phyloP scores from a whole-genome alignment of 306 rosid genomes.

The Oxytropis ochrocephala region DNA sequence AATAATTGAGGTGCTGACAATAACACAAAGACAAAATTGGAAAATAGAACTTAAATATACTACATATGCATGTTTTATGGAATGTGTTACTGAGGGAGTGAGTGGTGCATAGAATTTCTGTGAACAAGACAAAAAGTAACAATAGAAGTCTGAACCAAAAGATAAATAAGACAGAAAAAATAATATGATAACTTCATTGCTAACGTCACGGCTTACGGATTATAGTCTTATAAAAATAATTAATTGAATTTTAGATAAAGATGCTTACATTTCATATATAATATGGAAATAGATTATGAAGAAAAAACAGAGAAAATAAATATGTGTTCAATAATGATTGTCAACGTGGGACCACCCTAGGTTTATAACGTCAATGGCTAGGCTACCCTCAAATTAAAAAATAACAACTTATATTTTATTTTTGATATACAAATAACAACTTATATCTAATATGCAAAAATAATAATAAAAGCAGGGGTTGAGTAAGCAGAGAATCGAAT shows the following conservation, averaged over 20 bases:
- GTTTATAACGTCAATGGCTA: not conserved
- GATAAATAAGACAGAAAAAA: not conserved
- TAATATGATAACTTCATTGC: not conserved
- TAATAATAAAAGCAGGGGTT: too few species aligned
- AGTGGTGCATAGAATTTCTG: not conserved
- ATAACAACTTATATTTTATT: too few species aligned
- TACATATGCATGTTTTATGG: not conserved
- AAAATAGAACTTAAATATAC: not conserved
- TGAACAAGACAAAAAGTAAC: not conserved
- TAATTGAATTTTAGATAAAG: not conserved
- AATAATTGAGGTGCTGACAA: not conserved
- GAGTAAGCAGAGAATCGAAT: too few species aligned
- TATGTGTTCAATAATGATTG: not conserved
- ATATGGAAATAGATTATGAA: not conserved
- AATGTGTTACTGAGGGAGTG: not conserved
- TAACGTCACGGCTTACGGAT: conserved; percentile 19
- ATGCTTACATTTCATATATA: not conserved
- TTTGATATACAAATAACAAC: too few species aligned
- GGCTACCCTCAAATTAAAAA: not conserved
- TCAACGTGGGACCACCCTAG: not conserved
- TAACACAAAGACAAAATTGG: not conserved
- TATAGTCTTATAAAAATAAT: not conserved
- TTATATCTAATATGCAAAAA: too few species aligned
- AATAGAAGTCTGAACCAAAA: too few species aligned
- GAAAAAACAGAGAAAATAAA: not conserved